These are phyloP conservation scores for Rhododendron molle DNA, from an alignment of 148 eudicot species.

Conservation along the genomic window DNA sequence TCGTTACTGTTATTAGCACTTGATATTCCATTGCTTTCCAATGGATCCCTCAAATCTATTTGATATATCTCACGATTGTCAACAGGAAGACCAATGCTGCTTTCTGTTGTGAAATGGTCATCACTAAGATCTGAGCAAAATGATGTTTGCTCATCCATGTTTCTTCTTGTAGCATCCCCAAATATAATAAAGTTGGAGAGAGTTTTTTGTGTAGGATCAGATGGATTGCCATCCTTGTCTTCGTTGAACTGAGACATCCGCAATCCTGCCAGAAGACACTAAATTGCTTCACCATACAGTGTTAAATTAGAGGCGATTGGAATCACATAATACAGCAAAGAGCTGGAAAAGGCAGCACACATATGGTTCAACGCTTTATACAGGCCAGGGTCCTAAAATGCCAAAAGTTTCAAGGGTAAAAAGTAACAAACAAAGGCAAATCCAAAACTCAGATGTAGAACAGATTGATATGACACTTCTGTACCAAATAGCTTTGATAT, in stretches of 20 bases:
- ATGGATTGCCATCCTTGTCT: constrained; percentile 42
- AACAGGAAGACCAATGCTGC: constrained; percentile 21
- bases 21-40: constrained; percentile 27
- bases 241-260: constrained; percentile 85
- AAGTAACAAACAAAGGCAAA: background rate
- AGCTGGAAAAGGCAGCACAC: background rate
- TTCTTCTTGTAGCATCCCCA: constrained; percentile 34
- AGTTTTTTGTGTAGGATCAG: constrained; percentile 83
- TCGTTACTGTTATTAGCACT: constrained; percentile 26
- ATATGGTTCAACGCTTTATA: background rate
- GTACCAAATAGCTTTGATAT: background rate
- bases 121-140: constrained; percentile 30
- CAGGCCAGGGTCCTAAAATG: background rate
- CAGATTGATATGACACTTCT: background rate
- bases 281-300: background rate
- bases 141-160: constrained; percentile 18
- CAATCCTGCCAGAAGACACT: constrained; percentile 49
- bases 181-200: constrained; percentile 58
- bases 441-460: background rate
- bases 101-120: constrained; percentile 11
- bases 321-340: background rate
- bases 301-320: background rate
- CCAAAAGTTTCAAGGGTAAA: background rate
- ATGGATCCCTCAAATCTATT: constrained; percentile 21
- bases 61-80: constrained; percentile 22